phyloP scores from a whole-genome alignment of 306 rosid genomes.

The Rosa chinensis region DNA sequence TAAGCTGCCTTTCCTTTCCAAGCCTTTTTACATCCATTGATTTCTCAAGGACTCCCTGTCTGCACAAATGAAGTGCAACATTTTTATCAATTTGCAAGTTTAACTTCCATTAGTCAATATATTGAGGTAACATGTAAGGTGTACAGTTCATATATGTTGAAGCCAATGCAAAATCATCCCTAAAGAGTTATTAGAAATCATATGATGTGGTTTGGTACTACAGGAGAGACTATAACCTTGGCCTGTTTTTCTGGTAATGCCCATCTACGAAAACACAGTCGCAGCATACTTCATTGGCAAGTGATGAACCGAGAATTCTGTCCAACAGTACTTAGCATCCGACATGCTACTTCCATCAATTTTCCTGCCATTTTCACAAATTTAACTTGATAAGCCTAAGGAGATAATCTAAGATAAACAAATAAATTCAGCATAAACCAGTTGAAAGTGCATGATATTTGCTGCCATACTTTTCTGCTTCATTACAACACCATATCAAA shows the following conservation, averaged over 20 bases:
- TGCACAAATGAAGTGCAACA: conserved; percentile 30
- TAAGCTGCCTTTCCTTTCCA: conserved; percentile 46
- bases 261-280: conserved; percentile 20
- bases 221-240: conserved; percentile 36
- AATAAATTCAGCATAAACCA: background rate
- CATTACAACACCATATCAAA: background rate
- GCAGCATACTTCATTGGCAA: conserved; percentile 56
- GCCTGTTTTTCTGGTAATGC: conserved; percentile 7
- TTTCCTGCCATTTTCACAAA: conserved; percentile 58
- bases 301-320: conserved; percentile 68
- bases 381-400: conserved; percentile 2
- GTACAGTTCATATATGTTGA: background rate
- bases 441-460: background rate
- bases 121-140: background rate
- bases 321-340: conserved; percentile 74
- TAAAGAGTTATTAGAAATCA: background rate
- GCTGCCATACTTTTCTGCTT: background rate
- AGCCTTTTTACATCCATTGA: conserved; percentile 46
- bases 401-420: background rate
- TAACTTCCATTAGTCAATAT: background rate
- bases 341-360: conserved; percentile 75
- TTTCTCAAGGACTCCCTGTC: conserved; percentile 49
- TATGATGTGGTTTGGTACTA: background rate
- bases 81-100: background rate
- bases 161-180: background rate